phyloP scores from a whole-genome alignment of 495 filamentous ascomycete species.

The Coniosporium apollinis region DNA sequence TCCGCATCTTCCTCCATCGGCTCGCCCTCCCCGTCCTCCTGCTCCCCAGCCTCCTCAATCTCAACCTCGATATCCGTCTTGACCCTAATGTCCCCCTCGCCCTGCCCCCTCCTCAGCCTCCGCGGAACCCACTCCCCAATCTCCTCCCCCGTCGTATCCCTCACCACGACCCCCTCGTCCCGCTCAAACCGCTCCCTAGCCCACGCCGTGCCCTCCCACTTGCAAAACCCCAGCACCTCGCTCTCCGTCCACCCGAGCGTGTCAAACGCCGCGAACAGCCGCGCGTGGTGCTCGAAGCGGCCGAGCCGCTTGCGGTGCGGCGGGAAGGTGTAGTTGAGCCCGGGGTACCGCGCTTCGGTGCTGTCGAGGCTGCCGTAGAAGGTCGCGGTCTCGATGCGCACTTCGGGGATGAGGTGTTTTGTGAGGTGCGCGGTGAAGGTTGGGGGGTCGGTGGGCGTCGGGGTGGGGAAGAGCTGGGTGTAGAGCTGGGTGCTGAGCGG shows the following conservation, averaged over 20 bases:
- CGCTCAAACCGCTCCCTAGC: slow-evolving; percentile 71
- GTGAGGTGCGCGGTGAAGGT: slow-evolving; percentile 43
- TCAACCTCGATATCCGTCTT: slow-evolving; percentile 10
- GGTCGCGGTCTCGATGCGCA: slow-evolving; percentile 64
- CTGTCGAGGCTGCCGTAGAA: slow-evolving; percentile 79
- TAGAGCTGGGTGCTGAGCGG: slow-evolving; percentile 39
- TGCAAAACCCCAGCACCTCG: slow-evolving; percentile 65
- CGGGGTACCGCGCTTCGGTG: slow-evolving; percentile 78
- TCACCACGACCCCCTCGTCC: slow-evolving; percentile 54
- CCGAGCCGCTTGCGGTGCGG: slow-evolving; percentile 72
- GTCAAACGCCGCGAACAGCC: slow-evolving; percentile 72
- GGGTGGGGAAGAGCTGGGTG: slow-evolving; percentile 38
- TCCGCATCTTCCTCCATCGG: slow-evolving; percentile 21
- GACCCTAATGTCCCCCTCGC: slow-evolving; percentile 17
- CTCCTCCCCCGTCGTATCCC: slow-evolving; percentile 61
- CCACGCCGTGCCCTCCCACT: slow-evolving; percentile 89
- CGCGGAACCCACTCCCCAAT: no score
- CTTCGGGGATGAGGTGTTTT: slow-evolving; percentile 68
- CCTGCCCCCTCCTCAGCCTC: no score
- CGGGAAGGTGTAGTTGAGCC: slow-evolving; percentile 66
- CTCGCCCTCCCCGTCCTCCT: slow-evolving; percentile 4
- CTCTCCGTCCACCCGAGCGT: slow-evolving; percentile 51
- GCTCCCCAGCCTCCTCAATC: slow-evolving; percentile 1
- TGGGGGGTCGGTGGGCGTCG: slow-evolving; percentile 35
- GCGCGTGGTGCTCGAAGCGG: slow-evolving; percentile 65